Evolutionary conservation across 139 green algal genomes (phyloP).

Genomic region (Coccomyxa sp.): DNA sequence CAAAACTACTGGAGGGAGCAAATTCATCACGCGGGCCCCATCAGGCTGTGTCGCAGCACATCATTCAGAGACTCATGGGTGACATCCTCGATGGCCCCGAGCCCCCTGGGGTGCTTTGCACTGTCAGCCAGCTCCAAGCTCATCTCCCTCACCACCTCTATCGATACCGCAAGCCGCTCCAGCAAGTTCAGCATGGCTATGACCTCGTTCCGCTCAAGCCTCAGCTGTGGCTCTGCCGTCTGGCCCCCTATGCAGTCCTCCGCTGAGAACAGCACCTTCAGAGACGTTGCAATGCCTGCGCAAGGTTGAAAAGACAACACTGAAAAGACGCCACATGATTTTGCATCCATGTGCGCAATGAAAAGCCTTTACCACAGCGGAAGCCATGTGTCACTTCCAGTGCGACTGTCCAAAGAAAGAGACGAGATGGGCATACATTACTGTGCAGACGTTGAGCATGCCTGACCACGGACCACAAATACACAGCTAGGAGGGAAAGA

Average conservation of each 20-base stretch:
- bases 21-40: too few species aligned
- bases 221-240: slow-evolving; percentile 18
- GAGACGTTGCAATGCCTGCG: slow-evolving; percentile 80
- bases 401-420: not conserved
- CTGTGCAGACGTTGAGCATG: not conserved
- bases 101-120: slow-evolving; percentile 19
- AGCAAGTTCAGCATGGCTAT: slow-evolving; percentile 93
- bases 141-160: slow-evolving; percentile 55
- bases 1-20: too few species aligned
- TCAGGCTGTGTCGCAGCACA: not conserved
- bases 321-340: not conserved
- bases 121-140: slow-evolving; percentile 22
- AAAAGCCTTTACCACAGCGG: not conserved
- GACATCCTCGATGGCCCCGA: slow-evolving; percentile 43
- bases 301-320: not conserved
- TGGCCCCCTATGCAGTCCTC: slow-evolving; percentile 44
- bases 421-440: not conserved
- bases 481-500: not conserved
- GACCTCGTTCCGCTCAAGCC: slow-evolving; percentile 89
- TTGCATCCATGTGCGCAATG: too few species aligned
- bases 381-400: not conserved
- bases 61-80: slow-evolving; percentile 10
- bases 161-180: slow-evolving; percentile 62
- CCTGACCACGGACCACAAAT: not conserved
- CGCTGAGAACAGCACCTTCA: slow-evolving; percentile 91